Evolutionary conservation across 2,329 filamentous ascomycete genomes (phyloP).

Genomic region (Didymella glomerata): DNA sequence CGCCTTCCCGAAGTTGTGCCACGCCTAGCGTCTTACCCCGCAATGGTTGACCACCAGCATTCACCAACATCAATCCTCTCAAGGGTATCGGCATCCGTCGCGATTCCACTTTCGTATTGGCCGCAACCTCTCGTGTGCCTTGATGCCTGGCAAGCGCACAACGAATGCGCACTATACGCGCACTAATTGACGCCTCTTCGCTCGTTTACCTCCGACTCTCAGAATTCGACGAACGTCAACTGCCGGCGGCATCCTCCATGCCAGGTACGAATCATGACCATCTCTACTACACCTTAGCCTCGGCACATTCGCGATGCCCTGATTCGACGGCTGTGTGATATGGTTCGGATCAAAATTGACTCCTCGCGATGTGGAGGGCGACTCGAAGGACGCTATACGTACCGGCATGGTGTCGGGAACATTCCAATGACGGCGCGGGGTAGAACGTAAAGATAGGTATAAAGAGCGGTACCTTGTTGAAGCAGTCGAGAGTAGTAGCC

Average conservation of each 20-base stretch:
- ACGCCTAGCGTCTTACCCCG: constrained; percentile 6
- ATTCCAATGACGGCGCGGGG: constrained; percentile 4
- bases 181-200: neutral
- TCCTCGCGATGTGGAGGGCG: constrained; percentile 3
- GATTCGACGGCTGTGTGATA: neutral
- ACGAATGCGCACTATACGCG: neutral
- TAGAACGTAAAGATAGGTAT: neutral
- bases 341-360: neutral
- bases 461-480: neutral
- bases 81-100: neutral
- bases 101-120: neutral
- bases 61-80: constrained; percentile 1
- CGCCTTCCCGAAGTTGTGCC: constrained; percentile 14
- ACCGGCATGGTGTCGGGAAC: neutral
- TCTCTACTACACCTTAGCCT: neutral
- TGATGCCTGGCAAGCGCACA: neutral
- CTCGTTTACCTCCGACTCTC: neutral
- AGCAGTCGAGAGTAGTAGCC: neutral
- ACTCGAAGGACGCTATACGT: constrained; percentile 4
- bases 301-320: neutral
- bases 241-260: constrained; percentile 2
- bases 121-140: neutral
- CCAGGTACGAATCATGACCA: neutral
- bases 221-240: constrained; percentile 6
- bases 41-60: neutral